These are phyloP conservation scores for Wickerhamiella kazuoi DNA, from an alignment of 805 yeast species.

Conservation along the genomic window DNA sequence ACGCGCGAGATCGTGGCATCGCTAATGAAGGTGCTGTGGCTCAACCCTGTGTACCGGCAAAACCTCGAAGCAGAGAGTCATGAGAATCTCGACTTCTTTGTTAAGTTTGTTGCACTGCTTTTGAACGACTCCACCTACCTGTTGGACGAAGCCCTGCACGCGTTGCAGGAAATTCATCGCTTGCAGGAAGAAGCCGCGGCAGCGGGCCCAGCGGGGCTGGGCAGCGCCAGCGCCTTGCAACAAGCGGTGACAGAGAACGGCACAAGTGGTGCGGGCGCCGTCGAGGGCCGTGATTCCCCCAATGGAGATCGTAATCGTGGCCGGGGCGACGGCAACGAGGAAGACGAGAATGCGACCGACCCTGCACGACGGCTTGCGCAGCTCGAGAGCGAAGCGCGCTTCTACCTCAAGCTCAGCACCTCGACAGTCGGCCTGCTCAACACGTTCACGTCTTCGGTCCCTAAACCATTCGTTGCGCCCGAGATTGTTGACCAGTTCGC, in stretches of 20 bases:
- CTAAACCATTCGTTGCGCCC: slow-evolving; percentile 65
- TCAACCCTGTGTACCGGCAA: slow-evolving; percentile 43
- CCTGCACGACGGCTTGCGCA: slow-evolving; percentile 30
- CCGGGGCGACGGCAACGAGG: slow-evolving; percentile 36
- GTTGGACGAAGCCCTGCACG: slow-evolving; percentile 75
- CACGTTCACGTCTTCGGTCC: slow-evolving; percentile 71
- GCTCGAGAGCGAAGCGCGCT: slow-evolving; percentile 61
- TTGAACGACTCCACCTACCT: slow-evolving; percentile 84
- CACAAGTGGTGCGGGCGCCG: background rate
- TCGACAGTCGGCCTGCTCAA: slow-evolving; percentile 66
- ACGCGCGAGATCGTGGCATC: slow-evolving; percentile 72
- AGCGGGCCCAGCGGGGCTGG: slow-evolving; percentile 10
- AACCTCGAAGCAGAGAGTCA: slow-evolving; percentile 55
- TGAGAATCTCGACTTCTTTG: slow-evolving; percentile 63
- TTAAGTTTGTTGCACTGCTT: slow-evolving; percentile 85
- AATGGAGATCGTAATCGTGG: no score
- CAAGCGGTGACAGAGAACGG: background rate
- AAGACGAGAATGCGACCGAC: slow-evolving; percentile 18
- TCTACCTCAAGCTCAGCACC: slow-evolving; percentile 66
- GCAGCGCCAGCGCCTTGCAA: background rate
- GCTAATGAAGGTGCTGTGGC: slow-evolving; percentile 72
- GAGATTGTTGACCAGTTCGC: slow-evolving; percentile 91
- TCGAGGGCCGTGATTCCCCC: no score
- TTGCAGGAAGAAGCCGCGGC: slow-evolving; percentile 28
- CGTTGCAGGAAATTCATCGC: slow-evolving; percentile 58